These are phyloP conservation scores for Ceratobasidium sp. DNA, from an alignment of 1,284 basidiomycete species.

Conservation along the genomic window DNA sequence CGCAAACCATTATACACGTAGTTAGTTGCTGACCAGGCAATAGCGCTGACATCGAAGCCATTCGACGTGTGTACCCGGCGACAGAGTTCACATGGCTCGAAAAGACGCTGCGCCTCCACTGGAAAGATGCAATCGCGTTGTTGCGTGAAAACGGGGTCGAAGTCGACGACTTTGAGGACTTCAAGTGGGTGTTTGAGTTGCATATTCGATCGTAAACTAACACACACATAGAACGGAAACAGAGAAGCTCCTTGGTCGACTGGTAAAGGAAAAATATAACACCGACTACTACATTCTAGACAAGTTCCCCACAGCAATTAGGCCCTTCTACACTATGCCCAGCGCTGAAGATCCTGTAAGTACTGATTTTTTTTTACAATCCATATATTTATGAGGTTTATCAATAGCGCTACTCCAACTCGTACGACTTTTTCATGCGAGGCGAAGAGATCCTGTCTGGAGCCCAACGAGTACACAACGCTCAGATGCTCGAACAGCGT, in stretches of 20 bases:
- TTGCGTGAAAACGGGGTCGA: conserved; percentile 86
- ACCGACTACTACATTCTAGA: conserved; percentile 99
- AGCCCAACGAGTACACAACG: conserved; percentile 96
- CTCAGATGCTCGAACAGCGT: conserved; percentile 81
- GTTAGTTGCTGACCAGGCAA: not conserved
- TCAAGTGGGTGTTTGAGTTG: conserved; percentile 70
- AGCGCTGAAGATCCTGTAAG: conserved; percentile 87
- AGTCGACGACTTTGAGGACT: conserved; percentile 82
- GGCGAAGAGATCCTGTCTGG: conserved; percentile 99
- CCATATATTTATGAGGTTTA: not conserved
- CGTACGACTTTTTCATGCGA: conserved; percentile 99
- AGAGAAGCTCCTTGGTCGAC: conserved; percentile 90
- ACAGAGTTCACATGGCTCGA: conserved; percentile 91
- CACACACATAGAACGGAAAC: conserved; percentile 77
- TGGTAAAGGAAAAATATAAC: conserved; percentile 92
- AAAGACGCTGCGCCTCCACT: conserved; percentile 84
- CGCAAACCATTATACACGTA: conserved; percentile 58
- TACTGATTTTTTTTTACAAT: conserved; percentile 41
- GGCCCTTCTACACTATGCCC: conserved; percentile 99
- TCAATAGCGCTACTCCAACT: conserved; percentile 89
- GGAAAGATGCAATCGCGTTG: conserved; percentile 88
- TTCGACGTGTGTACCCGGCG: conserved; percentile 89
- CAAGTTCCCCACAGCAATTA: conserved; percentile 93
- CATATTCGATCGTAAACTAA: not conserved
- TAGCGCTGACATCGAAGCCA: conserved; percentile 71